Evolutionary conservation across 176 grass and related monocot genomes (phyloP), one percentile per base, ranked within the genome.

Genomic region (Phoenix dactylifera): DNA sequence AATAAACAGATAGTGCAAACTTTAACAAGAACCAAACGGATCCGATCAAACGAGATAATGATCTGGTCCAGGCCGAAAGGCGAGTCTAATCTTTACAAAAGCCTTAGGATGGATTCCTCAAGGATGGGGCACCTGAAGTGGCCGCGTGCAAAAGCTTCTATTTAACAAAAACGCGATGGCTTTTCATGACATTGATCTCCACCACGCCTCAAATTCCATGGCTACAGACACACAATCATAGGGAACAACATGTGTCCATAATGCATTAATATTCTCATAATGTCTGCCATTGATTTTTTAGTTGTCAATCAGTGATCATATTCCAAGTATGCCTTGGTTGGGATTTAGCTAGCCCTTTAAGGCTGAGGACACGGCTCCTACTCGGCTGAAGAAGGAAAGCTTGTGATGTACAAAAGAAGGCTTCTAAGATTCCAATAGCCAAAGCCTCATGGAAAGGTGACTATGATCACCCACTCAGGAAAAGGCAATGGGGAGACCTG

Each of bases 261-360:
- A 60, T 60, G 58, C 58, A 60, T 17, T 30, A 60, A 32, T 60
- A 60, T 60, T 60, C 58, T 60, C 28, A 60, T 60, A 16, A 39
- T 60, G 24, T n/a, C 16, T 60, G 23, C 16, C 58, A 20, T 20
- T 20, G 20, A 20, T 20, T 20, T 20, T 60, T 60, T 60, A 39
- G 26, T 60, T 29, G 18, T 29, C 58, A 60, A 6, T 60, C 24
- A 35, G 26, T 20, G 58, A 60, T 60, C 28, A 60, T 60, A 60
- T 60, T 60, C 58, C 29, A 60, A 60, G 58, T 39, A 60, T 35
- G 30, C 39, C 58, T 60, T 60, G 25, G 26, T 26, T 6, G 26
- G 58, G 26, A 16, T 17, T 30, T 29, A 2, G 15, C 18, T 12
- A 35, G 32, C 54, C 26, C 26, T 26, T 17, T 26, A 28, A 10